phyloP scores from a whole-genome alignment of 129 eudicot species.

The Tanacetum coccineum region DNA sequence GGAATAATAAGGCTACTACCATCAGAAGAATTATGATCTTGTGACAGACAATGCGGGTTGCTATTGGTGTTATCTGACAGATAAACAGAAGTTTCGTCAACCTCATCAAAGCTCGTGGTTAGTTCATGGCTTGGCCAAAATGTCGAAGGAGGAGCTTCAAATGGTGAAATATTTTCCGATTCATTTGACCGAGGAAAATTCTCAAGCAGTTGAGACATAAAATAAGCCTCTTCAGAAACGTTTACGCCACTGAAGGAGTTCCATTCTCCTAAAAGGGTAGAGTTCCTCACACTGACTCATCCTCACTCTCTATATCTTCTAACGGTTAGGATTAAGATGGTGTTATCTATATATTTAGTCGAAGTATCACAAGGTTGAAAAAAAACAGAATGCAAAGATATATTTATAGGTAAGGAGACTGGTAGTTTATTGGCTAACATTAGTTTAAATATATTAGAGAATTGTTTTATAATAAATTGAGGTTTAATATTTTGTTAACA shows the following conservation, averaged over 20 bases:
- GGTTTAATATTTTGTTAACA: constrained; percentile 17
- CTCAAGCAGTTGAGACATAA: constrained; percentile 68
- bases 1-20: too few relatives aligned
- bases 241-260: constrained; percentile 41
- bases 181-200: constrained; percentile 27
- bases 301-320: too few relatives aligned
- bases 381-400: constrained; percentile 22
- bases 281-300: constrained; percentile 57
- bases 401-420: constrained; percentile 41
- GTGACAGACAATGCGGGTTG: constrained; percentile 31
- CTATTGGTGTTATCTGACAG: constrained; percentile 21
- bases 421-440: constrained; percentile 18
- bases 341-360: constrained; percentile 4
- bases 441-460: constrained; percentile 22
- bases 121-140: constrained; percentile 32
- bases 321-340: neutral
- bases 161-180: constrained; percentile 10
- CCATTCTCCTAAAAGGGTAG: constrained; percentile 57
- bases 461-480: constrained; percentile 3
- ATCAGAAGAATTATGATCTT: constrained; percentile 22
- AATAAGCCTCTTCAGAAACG: constrained; percentile 56
- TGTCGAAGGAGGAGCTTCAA: constrained; percentile 19
- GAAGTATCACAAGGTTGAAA: neutral
- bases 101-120: constrained; percentile 3
- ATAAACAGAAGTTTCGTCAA: constrained; percentile 28